A percentile compares a stretch with the other conserved stretches of the same genome.
Evolutionary conservation across 169 alveolate genomes (phyloP).

Genomic region (Eimeria mitis): DNA sequence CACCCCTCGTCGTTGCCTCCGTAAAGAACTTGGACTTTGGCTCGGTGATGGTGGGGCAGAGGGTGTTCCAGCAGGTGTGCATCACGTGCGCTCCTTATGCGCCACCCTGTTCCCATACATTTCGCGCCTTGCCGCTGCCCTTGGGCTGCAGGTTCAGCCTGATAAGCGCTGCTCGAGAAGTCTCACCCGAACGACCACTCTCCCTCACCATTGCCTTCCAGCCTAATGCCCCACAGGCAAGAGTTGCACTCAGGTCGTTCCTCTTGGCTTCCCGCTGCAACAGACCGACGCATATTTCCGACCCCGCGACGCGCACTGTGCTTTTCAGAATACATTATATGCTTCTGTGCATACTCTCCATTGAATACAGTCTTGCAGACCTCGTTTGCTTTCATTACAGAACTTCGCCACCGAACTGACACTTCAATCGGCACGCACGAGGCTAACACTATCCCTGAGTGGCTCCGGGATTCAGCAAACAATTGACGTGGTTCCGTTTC

Average conservation of each 20-base stretch:
- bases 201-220: slow-evolving; percentile 63
- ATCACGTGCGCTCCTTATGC: slow-evolving; percentile 25
- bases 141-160: slow-evolving; percentile 71
- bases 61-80: slow-evolving; percentile 18
- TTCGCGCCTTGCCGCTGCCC: slow-evolving; percentile 60
- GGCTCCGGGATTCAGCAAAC: slow-evolving; percentile 55
- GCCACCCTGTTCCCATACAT: slow-evolving; percentile 13
- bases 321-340: background rate
- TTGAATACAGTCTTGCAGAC: background rate
- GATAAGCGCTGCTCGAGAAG: slow-evolving; percentile 65
- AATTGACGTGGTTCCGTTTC: slow-evolving; percentile 50
- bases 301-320: background rate
- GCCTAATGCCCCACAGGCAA: slow-evolving; percentile 74
- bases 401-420: slow-evolving; percentile 35
- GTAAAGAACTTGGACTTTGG: slow-evolving; percentile 62
- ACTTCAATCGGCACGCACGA: slow-evolving; percentile 48
- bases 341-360: background rate
- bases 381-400: background rate
- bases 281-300: background rate
- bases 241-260: background rate
- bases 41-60: slow-evolving; percentile 72
- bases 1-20: slow-evolving; percentile 68
- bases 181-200: slow-evolving; percentile 64
- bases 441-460: slow-evolving; percentile 38
- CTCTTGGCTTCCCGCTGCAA: background rate